A percentile compares a stretch with the other conserved stretches of the same genome.
phyloP scores from a whole-genome alignment of 2,329 filamentous ascomycete species.

The Beauveria medogensis region DNA sequence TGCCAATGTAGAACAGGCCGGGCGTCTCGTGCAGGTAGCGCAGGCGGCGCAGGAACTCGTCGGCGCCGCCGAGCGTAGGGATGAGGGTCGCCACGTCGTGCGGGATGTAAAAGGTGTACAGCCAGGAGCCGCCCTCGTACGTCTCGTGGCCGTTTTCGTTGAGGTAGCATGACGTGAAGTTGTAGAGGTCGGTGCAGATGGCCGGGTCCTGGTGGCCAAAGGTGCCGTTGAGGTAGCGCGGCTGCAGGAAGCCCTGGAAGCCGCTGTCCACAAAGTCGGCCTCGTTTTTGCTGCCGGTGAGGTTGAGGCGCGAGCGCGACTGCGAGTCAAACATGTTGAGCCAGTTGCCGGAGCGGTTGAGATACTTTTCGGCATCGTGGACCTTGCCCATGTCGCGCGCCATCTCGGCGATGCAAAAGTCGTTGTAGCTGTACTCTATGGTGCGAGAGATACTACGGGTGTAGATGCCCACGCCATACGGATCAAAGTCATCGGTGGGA shows the following conservation, averaged over 20 bases:
- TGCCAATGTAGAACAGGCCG: conserved; percentile 60
- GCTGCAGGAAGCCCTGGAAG: conserved; percentile 65
- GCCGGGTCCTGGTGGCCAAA: conserved; percentile 59
- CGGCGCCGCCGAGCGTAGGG: conserved; percentile 46
- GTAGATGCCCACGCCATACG: conserved; percentile 52
- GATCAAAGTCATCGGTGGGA: conserved; percentile 59
- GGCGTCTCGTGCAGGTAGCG: conserved; percentile 54
- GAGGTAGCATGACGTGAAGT: conserved; percentile 32
- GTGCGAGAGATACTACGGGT: conserved; percentile 66
- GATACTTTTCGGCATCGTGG: conserved; percentile 51
- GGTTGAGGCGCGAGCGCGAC: conserved; percentile 22
- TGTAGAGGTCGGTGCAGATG: conserved; percentile 30
- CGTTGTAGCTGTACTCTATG: conserved; percentile 73
- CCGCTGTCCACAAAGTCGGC: conserved; percentile 27
- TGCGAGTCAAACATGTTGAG: conserved; percentile 52
- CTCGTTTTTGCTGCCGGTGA: conserved; percentile 29
- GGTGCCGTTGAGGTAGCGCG: conserved; percentile 55
- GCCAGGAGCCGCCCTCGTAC: conserved; percentile 63
- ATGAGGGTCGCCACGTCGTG: conserved; percentile 43
- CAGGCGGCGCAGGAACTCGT: conserved; percentile 50
- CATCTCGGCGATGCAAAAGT: conserved; percentile 61
- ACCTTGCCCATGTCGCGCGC: conserved; percentile 48
- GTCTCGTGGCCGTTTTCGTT: conserved; percentile 33
- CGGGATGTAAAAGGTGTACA: conserved; percentile 57
- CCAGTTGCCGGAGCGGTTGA: conserved; percentile 58